Evolutionary conservation across 2,329 filamentous ascomycete species (phyloP), one percentile per base, ranked within the genome.

Genomic region (Exutisphaerella laricina): DNA sequence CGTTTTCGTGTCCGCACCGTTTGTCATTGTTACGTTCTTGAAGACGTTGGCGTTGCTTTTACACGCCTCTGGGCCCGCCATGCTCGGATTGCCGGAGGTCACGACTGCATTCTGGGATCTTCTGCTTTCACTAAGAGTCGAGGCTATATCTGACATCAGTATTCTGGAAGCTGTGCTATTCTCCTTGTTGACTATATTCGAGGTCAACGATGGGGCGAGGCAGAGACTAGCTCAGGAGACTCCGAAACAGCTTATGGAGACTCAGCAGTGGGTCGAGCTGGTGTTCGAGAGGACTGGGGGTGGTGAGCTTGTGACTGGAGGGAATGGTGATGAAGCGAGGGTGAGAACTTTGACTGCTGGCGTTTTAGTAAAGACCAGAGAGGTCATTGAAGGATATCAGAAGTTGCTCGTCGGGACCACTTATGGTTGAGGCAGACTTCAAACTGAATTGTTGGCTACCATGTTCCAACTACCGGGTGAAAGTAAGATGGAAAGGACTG

Each of bases 41-140:
- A 89, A 94, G 63, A 98, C 92, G 0, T 72, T 97, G 0, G 84
- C 84, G 1, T 71, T 98, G 5, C 70, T 95, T 23, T 69, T 97
- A 33, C 84, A 95, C 54, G 85, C 90, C 0, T 79, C 85, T 0
- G 92, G 92, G 0, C 85, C 89, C 0, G 80, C 83, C 41, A 89
- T 85, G 0, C 71, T 89, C 0, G 74, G 79, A 1, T 74, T 97
- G 0, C 80, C 84, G 1, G 79, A 87, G 42, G 81, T 96, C 72
- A 96, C 88, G 1, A 72, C 79, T 7, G 88, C 96, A 65, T 77
- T 94, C 13, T 89, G 89, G 79, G 77, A 84, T 33, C 67, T 98
- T n/a, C 70, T 97, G 2, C 77, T 96, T 55, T 71, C 76, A 2
- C 71, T 95, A 2, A 75, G 84, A 5, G 78, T 72, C 31, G 49